Evolutionary conservation across 306 rosid species (phyloP).

Genomic region (Dryas alaskensis): DNA sequence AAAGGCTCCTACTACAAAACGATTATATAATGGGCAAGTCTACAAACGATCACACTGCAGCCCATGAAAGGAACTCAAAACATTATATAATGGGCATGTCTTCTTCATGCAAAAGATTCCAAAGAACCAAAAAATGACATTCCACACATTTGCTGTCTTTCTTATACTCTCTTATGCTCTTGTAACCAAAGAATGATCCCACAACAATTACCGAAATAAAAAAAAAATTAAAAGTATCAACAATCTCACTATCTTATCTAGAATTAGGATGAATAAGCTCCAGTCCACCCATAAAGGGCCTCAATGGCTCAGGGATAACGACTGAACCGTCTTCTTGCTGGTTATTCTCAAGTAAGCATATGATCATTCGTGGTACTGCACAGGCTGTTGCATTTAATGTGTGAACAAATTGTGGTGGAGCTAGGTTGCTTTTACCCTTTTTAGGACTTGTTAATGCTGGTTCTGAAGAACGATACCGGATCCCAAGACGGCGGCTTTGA

Average conservation of each 20-base stretch:
- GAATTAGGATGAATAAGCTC: constrained; percentile 48
- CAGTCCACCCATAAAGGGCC: constrained; percentile 82
- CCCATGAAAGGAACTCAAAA: not conserved
- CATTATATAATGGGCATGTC: not conserved
- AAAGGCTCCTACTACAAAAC: no score
- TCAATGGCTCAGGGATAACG: constrained; percentile 69
- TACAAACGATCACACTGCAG: not conserved
- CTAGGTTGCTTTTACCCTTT: constrained; percentile 60
- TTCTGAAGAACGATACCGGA: constrained; percentile 76
- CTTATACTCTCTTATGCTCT: not conserved
- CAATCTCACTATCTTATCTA: constrained; percentile 11
- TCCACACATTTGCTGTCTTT: not conserved
- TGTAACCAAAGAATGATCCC: constrained; percentile 7
- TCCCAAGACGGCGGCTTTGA: constrained; percentile 82
- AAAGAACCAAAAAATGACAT: not conserved
- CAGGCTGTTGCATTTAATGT: constrained; percentile 95
- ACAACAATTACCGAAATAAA: constrained; percentile 7
- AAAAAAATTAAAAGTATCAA: not conserved
- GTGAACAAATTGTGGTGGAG: constrained; percentile 79
- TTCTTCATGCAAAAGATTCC: not conserved
- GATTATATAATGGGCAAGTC: no score
- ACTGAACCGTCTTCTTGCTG: constrained; percentile 87
- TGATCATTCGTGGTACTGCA: constrained; percentile 85
- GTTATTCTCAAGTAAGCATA: constrained; percentile 80
- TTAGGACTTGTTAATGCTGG: constrained; percentile 37